Percentiles rank a stretch among this genome's conserved stretches.
Conservation (phyloP, 2,329 filamentous ascomycete genomes). For the Trichoderma atroviride region DNA sequence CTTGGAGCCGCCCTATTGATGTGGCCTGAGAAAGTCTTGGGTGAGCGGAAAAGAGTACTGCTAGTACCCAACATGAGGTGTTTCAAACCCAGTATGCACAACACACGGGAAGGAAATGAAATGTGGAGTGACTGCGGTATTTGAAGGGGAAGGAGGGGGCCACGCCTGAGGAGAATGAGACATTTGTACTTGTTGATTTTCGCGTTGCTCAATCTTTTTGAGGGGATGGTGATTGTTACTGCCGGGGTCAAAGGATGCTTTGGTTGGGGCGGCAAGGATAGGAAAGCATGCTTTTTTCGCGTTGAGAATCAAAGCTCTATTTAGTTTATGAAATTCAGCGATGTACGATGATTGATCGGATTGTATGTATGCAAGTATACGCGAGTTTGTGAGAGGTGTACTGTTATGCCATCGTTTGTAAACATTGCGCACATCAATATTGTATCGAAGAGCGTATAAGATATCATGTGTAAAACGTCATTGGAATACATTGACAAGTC, state of each 20-base stretch:
- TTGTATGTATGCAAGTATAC: background rate
- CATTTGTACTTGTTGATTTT: conserved; percentile 15
- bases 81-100: background rate
- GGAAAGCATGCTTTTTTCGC: conserved; percentile 21
- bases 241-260: conserved; percentile 6
- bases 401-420: too few species aligned
- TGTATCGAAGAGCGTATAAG: background rate
- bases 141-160: background rate
- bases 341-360: conserved; percentile 12
- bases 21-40: background rate
- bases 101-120: conserved; percentile 9
- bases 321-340: conserved; percentile 19
- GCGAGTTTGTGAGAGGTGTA: background rate
- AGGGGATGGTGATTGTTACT: background rate
- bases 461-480: fast-evolving
- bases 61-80: background rate
- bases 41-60: conserved; percentile 3
- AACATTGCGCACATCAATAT: background rate
- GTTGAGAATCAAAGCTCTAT: conserved; percentile 24
- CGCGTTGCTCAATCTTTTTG: background rate
- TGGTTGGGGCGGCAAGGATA: background rate
- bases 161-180: background rate
- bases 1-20: conserved; percentile 4
- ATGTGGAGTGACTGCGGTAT: conserved; percentile 1
- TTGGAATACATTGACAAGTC: background rate